phyloP scores from a whole-genome alignment of 2,329 filamentous ascomycete species.

The Trichoderma simmonsii region DNA sequence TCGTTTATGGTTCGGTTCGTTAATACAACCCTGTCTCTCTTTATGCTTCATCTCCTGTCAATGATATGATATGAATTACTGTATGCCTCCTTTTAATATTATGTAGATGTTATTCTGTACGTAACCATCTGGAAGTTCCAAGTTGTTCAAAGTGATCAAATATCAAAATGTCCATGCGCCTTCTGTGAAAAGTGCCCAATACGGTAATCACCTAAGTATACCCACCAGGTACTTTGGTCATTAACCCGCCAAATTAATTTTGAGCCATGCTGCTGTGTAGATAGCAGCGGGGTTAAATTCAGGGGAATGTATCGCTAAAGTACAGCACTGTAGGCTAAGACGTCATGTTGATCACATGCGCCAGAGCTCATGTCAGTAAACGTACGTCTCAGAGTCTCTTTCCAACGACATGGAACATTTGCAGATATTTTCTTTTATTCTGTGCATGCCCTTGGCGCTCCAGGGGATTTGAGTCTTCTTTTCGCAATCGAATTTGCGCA shows the following conservation, averaged over 20 bases:
- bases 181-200: background rate
- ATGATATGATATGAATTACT: background rate
- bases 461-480: background rate
- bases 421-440: background rate
- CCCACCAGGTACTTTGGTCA: background rate
- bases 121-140: background rate
- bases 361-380: slow-evolving; percentile 1
- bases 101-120: background rate
- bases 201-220: background rate
- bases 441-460: background rate
- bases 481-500: background rate
- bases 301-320: background rate
- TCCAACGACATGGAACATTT: background rate
- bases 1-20: slow-evolving; percentile 4
- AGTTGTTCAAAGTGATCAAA: background rate
- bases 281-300: background rate
- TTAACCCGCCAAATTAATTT: background rate
- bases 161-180: background rate
- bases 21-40: slow-evolving; percentile 4
- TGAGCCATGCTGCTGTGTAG: background rate
- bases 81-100: background rate
- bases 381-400: background rate
- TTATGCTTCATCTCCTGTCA: background rate
- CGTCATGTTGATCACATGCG: slow-evolving; percentile 20
- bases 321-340: background rate